Conservation (phyloP, 2,329 filamentous ascomycete species). For the Cyphellophora attinorum region DNA sequence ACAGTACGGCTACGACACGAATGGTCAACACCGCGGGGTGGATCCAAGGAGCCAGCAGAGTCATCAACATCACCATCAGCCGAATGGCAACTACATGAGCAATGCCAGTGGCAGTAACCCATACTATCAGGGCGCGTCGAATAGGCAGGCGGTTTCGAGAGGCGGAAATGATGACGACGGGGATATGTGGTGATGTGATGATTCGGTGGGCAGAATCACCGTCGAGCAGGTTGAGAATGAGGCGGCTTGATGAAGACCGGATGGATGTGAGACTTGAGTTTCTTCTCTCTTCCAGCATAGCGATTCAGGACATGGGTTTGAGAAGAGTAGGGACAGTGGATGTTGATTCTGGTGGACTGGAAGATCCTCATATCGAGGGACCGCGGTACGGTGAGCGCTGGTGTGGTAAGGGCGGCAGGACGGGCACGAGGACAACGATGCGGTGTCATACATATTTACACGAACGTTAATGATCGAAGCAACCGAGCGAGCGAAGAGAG, state of each 20-base stretch:
- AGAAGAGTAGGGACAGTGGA: too few relatives aligned
- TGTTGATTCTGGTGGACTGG: too few relatives aligned
- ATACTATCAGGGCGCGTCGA: slow-evolving; percentile 13
- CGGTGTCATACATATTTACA: too few relatives aligned
- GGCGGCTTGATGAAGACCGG: too few relatives aligned
- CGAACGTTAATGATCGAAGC: too few relatives aligned
- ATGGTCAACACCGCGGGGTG: neutral
- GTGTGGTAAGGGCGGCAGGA: too few relatives aligned
- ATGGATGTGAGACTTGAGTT: slow-evolving; percentile 4
- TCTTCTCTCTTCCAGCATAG: neutral
- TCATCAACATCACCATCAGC: slow-evolving; percentile 13
- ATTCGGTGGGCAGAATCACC: too few relatives aligned
- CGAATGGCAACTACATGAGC: slow-evolving; percentile 1
- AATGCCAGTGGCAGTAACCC: slow-evolving; percentile 19
- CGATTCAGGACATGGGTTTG: neutral
- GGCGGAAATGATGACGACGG: slow-evolving; percentile 34
- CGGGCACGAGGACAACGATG: too few relatives aligned
- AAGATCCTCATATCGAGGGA: too few relatives aligned
- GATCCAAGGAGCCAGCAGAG: slow-evolving; percentile 5
- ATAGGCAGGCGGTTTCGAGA: slow-evolving; percentile 30
- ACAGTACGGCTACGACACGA: slow-evolving; percentile 3
- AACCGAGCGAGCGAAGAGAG: too few relatives aligned
- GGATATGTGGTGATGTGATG: slow-evolving; percentile 44
- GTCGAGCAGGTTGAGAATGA: too few relatives aligned
- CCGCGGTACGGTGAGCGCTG: too few relatives aligned